These are phyloP conservation scores for Rubia tinctorum DNA, from an alignment of 305 asterid genomes.

Conservation along the genomic window DNA sequence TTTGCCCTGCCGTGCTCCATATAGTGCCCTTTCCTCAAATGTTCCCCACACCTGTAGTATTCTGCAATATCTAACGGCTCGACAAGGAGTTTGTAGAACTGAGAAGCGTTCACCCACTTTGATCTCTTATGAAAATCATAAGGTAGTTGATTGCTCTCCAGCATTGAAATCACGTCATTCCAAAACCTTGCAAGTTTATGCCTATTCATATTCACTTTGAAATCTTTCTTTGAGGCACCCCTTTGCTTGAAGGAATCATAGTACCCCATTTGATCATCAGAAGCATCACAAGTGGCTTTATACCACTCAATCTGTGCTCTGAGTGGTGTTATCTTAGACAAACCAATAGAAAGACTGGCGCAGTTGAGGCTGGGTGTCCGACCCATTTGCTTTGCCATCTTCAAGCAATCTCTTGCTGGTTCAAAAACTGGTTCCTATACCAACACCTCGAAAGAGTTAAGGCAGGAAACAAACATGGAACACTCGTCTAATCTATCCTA, in stretches of 20 bases:
- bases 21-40: constrained; percentile 66
- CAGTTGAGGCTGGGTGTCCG: constrained; percentile 62
- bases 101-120: constrained; percentile 71
- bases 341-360: constrained; percentile 60
- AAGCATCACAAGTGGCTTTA: constrained; percentile 51
- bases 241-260: constrained; percentile 76
- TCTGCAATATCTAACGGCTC: constrained; percentile 94
- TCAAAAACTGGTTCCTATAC: constrained; percentile 49
- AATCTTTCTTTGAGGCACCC: constrained; percentile 50
- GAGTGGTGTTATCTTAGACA: constrained; percentile 56
- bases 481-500: background rate
- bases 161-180: constrained; percentile 57
- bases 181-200: constrained; percentile 57
- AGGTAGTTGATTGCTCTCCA: constrained; percentile 71
- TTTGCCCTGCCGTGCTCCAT: constrained; percentile 65
- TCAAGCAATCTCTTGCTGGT: constrained; percentile 50
- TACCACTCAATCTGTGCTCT: constrained; percentile 88
- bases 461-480: background rate
- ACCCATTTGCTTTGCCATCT: constrained; percentile 56
- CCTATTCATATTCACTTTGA: constrained; percentile 55
- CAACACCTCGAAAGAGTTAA: constrained; percentile 12
- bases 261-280: constrained; percentile 74
- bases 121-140: constrained; percentile 62
- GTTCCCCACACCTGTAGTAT: constrained; percentile 57
- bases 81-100: constrained; percentile 66